Evolutionary conservation across 2,329 filamentous ascomycete species (phyloP).

Genomic region (Aspergillus ustus): DNA sequence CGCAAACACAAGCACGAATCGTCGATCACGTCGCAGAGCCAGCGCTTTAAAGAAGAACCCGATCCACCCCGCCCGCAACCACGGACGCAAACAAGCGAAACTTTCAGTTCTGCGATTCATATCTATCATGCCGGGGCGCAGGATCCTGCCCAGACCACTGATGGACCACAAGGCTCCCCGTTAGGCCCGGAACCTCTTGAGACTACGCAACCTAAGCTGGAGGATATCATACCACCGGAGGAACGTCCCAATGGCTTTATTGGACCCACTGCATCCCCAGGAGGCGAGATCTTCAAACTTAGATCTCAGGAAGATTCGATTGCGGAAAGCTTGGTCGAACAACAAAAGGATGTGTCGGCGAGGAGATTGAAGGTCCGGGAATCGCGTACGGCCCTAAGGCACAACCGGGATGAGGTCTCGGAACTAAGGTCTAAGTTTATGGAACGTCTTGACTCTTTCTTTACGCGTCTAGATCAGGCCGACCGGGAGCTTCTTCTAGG

Average conservation of each 20-base stretch:
- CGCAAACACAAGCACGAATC: constrained; percentile 3
- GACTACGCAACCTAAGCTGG: not conserved
- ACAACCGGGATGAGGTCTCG: constrained; percentile 32
- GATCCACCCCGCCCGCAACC: not conserved
- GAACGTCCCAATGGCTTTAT: not conserved
- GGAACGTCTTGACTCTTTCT: constrained; percentile 28
- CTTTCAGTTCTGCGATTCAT: not conserved
- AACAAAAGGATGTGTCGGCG: constrained; percentile 23
- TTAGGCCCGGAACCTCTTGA: not conserved
- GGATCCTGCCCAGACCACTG: not conserved
- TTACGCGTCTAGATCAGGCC: constrained; percentile 15
- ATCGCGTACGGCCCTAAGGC: constrained; percentile 28
- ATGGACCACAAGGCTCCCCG: not conserved
- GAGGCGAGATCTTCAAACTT: not conserved
- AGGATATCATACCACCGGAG: not conserved
- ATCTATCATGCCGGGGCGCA: not conserved
- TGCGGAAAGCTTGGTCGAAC: constrained; percentile 14
- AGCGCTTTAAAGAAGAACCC: not conserved
- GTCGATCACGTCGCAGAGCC: not conserved
- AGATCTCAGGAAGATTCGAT: constrained; percentile 4
- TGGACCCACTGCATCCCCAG: not conserved
- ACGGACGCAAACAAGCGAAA: not conserved
- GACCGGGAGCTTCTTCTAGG: constrained; percentile 15
- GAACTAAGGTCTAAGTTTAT: constrained; percentile 26
- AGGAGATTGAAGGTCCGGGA: constrained; percentile 28